A percentile compares a stretch with the other conserved stretches of the same genome.
Conservation (phyloP, 176 grass and related monocot species). For the Oryza brachyantha region DNA sequence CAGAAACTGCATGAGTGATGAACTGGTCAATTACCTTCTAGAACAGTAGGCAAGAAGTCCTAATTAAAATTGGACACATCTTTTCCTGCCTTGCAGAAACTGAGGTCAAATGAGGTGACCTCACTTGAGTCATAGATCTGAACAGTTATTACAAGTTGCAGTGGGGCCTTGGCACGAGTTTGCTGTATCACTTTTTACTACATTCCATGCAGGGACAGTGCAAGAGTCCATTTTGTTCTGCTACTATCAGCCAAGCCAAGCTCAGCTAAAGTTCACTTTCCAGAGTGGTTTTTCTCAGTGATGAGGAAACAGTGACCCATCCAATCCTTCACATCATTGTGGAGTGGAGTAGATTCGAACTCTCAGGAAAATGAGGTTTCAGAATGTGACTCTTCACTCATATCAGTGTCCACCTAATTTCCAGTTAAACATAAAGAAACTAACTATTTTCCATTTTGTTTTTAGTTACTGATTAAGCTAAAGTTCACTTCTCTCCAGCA, state of each 20-base stretch:
- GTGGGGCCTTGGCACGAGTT: background rate
- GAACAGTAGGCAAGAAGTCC: background rate
- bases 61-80: background rate
- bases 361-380: background rate
- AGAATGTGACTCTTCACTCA: background rate
- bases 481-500: background rate
- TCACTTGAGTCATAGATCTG: background rate
- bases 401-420: background rate
- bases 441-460: background rate
- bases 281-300: background rate
- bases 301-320: background rate
- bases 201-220: background rate
- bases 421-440: background rate
- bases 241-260: background rate
- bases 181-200: background rate
- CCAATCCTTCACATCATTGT: background rate
- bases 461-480: background rate
- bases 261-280: background rate
- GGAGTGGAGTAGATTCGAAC: background rate
- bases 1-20: background rate
- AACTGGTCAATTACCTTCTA: background rate
- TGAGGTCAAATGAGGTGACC: background rate
- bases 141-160: background rate
- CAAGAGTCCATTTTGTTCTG: slow-evolving; percentile 8
- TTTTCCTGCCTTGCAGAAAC: background rate